Conservation (phyloP, 2,329 filamentous ascomycete genomes). For the Westerdykella sp. region DNA sequence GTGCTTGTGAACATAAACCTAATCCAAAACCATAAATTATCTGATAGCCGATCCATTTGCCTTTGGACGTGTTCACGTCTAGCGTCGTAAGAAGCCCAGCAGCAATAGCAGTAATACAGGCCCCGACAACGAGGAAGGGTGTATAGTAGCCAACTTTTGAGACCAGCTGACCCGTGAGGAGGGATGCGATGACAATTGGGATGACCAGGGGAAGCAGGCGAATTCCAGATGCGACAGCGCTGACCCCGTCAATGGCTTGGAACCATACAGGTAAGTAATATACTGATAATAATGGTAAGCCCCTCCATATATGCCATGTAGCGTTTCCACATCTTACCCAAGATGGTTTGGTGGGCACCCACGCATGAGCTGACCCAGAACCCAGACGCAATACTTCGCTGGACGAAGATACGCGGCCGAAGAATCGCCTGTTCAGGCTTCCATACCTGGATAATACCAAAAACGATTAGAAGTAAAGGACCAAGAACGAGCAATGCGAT, state of each 20-base stretch:
- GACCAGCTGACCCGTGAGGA: constrained; percentile 37
- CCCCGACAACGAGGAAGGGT: constrained; percentile 42
- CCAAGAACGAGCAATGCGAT: constrained; percentile 45
- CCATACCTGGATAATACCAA: constrained; percentile 20
- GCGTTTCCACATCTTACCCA: constrained; percentile 28
- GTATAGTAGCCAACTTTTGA: constrained; percentile 45
- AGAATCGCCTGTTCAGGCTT: constrained; percentile 9
- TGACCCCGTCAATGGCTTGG: constrained; percentile 45
- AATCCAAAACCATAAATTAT: constrained; percentile 30
- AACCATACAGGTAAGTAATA: constrained; percentile 46
- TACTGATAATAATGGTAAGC: constrained; percentile 39
- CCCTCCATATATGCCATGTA: constrained; percentile 25
- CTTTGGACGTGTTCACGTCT: constrained; percentile 7
- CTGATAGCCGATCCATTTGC: constrained; percentile 28
- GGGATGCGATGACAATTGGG: constrained; percentile 40
- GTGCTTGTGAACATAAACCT: constrained; percentile 44
- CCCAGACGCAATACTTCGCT: constrained; percentile 29
- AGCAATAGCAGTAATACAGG: constrained; percentile 41
- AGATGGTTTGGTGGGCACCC: constrained; percentile 18
- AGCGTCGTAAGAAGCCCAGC: constrained; percentile 16
- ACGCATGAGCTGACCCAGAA: constrained; percentile 24
- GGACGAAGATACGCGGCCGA: constrained; percentile 12
- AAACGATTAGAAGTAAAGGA: constrained; percentile 38
- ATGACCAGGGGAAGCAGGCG: constrained; percentile 45
- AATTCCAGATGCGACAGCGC: constrained; percentile 44